Conservation (phyloP, 352 stramenopile genomes). For the Phytophthora melonis region DNA sequence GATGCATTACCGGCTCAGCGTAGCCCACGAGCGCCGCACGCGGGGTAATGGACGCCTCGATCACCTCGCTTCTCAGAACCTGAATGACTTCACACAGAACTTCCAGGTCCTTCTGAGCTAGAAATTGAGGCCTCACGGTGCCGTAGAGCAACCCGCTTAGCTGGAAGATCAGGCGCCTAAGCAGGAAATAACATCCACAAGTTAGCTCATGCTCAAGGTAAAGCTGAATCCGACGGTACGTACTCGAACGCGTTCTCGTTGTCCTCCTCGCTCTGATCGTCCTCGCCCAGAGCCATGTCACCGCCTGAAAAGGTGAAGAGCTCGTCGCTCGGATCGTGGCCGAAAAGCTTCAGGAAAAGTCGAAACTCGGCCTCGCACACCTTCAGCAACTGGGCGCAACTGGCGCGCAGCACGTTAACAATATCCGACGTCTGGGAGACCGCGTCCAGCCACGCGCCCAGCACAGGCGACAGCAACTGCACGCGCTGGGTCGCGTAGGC, state of each 20-base stretch:
- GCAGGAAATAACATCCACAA: not conserved
- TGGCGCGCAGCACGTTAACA: slow-evolving; percentile 76
- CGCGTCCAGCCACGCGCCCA: slow-evolving; percentile 59
- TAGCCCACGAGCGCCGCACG: slow-evolving; percentile 58
- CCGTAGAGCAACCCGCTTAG: slow-evolving; percentile 81
- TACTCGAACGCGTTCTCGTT: slow-evolving; percentile 79
- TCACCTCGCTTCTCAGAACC: slow-evolving; percentile 79
- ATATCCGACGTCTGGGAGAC: slow-evolving; percentile 72
- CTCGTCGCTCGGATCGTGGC: slow-evolving; percentile 59
- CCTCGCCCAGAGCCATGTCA: slow-evolving; percentile 21
- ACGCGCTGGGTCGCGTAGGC: slow-evolving; percentile 70
- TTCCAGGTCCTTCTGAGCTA: slow-evolving; percentile 82
- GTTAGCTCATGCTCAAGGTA: not conserved
- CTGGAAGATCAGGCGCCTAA: slow-evolving; percentile 81
- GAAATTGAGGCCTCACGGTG: slow-evolving; percentile 66
- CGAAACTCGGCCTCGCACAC: slow-evolving; percentile 82
- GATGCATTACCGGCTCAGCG: slow-evolving; percentile 80
- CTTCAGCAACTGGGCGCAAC: slow-evolving; percentile 69
- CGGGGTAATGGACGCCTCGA: slow-evolving; percentile 75
- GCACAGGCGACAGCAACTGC: slow-evolving; percentile 60
- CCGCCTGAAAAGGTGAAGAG: slow-evolving; percentile 53
- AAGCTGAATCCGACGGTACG: slow-evolving; percentile 8
- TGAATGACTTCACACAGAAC: slow-evolving; percentile 83
- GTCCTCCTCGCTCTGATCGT: slow-evolving; percentile 47
- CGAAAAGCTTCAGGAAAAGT: slow-evolving; percentile 80